A percentile compares a stretch with the other conserved stretches of the same genome.
Evolutionary conservation across 2,329 filamentous ascomycete species (phyloP).

Genomic region (Lachnellula occidentalis): DNA sequence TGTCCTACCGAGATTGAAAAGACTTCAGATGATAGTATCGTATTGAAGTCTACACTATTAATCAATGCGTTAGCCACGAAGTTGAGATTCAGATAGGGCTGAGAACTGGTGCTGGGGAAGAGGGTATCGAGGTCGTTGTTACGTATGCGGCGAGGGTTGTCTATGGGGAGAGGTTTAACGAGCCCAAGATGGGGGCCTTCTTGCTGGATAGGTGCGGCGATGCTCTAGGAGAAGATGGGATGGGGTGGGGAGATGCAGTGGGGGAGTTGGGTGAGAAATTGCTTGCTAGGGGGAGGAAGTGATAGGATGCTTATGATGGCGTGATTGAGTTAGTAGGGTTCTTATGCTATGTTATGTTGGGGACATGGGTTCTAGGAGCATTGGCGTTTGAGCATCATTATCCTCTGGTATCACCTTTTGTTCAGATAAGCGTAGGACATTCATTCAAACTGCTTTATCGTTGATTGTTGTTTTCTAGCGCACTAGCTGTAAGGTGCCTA

Average conservation of each 20-base stretch:
- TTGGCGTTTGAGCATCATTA: too few species aligned
- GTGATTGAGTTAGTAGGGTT: neutral
- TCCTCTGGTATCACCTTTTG: too few species aligned
- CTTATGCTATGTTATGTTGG: neutral
- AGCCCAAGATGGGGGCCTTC: constrained; percentile 69
- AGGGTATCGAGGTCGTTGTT: constrained; percentile 51
- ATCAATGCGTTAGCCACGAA: constrained; percentile 59
- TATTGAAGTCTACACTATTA: constrained; percentile 56
- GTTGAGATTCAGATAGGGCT: constrained; percentile 59
- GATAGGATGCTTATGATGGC: constrained; percentile 6
- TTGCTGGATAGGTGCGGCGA: constrained; percentile 48
- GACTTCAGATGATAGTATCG: constrained; percentile 59
- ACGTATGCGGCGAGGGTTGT: constrained; percentile 55
- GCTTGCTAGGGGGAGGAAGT: constrained; percentile 51
- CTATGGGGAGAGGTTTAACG: constrained; percentile 75
- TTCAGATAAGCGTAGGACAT: too few species aligned
- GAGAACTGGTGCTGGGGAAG: constrained; percentile 38
- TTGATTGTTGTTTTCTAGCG: too few species aligned
- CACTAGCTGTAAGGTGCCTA: too few species aligned
- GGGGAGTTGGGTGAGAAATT: constrained; percentile 51
- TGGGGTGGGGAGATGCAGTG: constrained; percentile 50
- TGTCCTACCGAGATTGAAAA: constrained; percentile 61
- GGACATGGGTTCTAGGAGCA: neutral
- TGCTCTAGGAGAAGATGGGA: constrained; percentile 27
- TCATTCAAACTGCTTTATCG: too few species aligned